Evolutionary conservation across 2,329 filamentous ascomycete species (phyloP).

Genomic region (Curvularia eragrostidis): DNA sequence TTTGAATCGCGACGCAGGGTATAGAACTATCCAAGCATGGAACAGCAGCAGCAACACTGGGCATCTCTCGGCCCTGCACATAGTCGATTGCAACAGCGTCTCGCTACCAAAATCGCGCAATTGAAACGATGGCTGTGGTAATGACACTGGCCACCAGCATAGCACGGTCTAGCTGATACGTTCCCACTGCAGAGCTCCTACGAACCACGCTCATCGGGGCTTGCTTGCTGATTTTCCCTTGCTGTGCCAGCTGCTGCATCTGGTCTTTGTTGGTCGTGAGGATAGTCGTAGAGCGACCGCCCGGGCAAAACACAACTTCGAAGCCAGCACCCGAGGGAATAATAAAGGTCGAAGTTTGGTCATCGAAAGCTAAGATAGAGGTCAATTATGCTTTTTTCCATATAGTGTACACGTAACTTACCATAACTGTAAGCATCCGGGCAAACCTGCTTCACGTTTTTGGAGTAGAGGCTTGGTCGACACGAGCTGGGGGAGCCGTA

Average conservation of each 20-base stretch:
- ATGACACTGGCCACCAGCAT: slow-evolving; percentile 19
- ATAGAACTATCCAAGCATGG: slow-evolving; percentile 15
- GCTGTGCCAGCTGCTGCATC: slow-evolving; percentile 44
- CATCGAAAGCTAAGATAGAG: slow-evolving; percentile 59
- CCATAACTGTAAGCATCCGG: slow-evolving; percentile 84
- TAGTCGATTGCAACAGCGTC: not conserved
- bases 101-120: slow-evolving; percentile 2
- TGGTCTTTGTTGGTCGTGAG: slow-evolving; percentile 49
- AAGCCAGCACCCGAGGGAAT: slow-evolving; percentile 73
- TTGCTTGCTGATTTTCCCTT: slow-evolving; percentile 40
- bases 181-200: slow-evolving; percentile 22
- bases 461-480: slow-evolving; percentile 71
- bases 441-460: slow-evolving; percentile 74
- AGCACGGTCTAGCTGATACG: slow-evolving; percentile 9
- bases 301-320: slow-evolving; percentile 79
- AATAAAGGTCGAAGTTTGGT: slow-evolving; percentile 64
- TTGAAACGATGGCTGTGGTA: not conserved
- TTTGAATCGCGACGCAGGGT: slow-evolving; percentile 11
- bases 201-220: slow-evolving; percentile 29
- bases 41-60: slow-evolving; percentile 5
- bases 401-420: slow-evolving; percentile 50
- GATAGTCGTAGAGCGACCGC: slow-evolving; percentile 59
- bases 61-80: not conserved
- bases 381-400: slow-evolving; percentile 4
- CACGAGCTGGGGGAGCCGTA: slow-evolving; percentile 70